Evolutionary conservation across 176 grass and related monocot species (phyloP).

Genomic region (Eragrostis nindensis): DNA sequence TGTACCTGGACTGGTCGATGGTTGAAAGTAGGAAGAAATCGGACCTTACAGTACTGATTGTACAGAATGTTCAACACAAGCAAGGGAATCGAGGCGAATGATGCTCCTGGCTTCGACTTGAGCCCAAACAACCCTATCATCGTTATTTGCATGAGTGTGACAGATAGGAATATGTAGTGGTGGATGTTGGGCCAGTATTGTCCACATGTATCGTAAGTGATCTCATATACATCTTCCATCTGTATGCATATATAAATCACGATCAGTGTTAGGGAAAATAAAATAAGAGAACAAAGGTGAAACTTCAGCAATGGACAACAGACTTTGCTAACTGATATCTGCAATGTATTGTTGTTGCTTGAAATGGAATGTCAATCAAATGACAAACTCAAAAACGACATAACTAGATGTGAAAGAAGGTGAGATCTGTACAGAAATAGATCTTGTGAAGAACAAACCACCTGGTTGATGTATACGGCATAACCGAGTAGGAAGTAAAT

Average conservation of each 20-base stretch:
- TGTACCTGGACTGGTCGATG: constrained; percentile 63
- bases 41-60: constrained; percentile 81
- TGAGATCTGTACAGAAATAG: background rate
- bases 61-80: constrained; percentile 67
- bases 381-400: background rate
- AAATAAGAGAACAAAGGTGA: background rate
- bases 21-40: constrained; percentile 71
- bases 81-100: constrained; percentile 67
- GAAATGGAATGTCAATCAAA: background rate
- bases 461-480: constrained; percentile 89
- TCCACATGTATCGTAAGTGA: constrained; percentile 78
- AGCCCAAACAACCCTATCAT: constrained; percentile 87
- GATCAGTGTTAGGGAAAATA: constrained; percentile 22
- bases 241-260: constrained; percentile 47
- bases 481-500: constrained; percentile 85
- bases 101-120: constrained; percentile 83
- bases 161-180: constrained; percentile 71
- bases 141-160: constrained; percentile 76
- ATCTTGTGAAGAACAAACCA: constrained; percentile 6
- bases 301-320: background rate
- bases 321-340: background rate
- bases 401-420: background rate
- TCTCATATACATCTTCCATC: constrained; percentile 93
- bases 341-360: background rate
- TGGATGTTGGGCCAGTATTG: constrained; percentile 83